These are phyloP conservation scores for Castanea mollissima DNA, from an alignment of 306 rosid species.

Conservation along the genomic window DNA sequence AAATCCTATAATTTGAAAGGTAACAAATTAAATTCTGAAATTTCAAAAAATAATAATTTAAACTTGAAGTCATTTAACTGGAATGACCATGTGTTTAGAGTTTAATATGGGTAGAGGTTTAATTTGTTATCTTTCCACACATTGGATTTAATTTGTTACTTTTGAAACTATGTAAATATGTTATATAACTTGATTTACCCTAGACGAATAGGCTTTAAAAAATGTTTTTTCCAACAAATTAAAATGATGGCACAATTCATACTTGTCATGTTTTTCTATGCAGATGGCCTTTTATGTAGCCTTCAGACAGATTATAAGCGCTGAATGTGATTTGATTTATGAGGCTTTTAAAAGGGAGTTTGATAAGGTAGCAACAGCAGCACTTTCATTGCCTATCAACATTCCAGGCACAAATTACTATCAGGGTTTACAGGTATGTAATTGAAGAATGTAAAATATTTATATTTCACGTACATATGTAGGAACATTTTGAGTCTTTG, in stretches of 20 bases:
- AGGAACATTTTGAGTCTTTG: not conserved
- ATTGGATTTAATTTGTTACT: no score
- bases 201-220: no score
- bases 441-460: not conserved
- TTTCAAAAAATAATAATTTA: no score
- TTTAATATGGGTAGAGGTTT: no score
- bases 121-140: no score
- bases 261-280: not conserved
- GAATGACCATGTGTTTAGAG: no score
- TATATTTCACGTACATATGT: not conserved
- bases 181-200: no score
- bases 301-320: slow-evolving; percentile 48
- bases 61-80: no score
- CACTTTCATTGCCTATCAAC: slow-evolving; percentile 69
- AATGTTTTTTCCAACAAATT: not conserved
- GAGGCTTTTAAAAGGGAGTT: slow-evolving; percentile 48
- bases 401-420: slow-evolving; percentile 65
- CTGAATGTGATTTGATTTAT: slow-evolving; percentile 40
- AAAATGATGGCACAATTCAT: not conserved
- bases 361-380: slow-evolving; percentile 50
- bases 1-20: no score
- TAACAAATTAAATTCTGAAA: no score
- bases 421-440: slow-evolving; percentile 52
- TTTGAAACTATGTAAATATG: no score
- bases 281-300: slow-evolving; percentile 74